These are phyloP conservation scores for Chrysophaeum taylorii DNA, from an alignment of 352 stramenopile species.

Conservation along the genomic window DNA sequence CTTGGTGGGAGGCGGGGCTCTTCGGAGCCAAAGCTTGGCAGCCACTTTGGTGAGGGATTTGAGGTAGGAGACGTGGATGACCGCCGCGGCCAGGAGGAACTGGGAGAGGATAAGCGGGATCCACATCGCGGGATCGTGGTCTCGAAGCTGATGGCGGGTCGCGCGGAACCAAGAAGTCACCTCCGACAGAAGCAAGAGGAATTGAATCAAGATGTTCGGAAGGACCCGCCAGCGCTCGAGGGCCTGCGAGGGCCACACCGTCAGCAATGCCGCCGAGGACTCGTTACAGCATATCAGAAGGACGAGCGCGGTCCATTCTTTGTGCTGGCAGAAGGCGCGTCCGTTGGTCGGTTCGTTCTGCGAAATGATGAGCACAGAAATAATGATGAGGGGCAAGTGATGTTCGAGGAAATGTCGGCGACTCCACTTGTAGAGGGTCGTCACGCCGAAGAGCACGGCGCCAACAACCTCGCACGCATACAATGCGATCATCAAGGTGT, in stretches of 20 bases:
- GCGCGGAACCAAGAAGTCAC: background rate
- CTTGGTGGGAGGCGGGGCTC: too few species aligned
- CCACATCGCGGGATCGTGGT: background rate
- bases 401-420: background rate
- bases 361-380: background rate
- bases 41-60: too few species aligned
- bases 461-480: background rate
- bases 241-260: background rate
- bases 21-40: too few species aligned
- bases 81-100: background rate
- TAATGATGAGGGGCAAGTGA: constrained; percentile 7
- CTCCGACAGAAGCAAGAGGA: background rate
- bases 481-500: too few species aligned
- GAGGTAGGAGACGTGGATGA: background rate
- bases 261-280: background rate
- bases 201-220: background rate
- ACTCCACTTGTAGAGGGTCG: background rate
- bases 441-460: background rate
- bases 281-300: background rate
- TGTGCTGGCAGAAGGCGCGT: background rate
- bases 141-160: background rate
- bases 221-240: background rate
- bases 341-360: background rate
- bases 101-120: background rate
- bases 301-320: background rate